Evolutionary conservation across 2,329 filamentous ascomycete genomes (phyloP).

Genomic region (Colletotrichum cereale): DNA sequence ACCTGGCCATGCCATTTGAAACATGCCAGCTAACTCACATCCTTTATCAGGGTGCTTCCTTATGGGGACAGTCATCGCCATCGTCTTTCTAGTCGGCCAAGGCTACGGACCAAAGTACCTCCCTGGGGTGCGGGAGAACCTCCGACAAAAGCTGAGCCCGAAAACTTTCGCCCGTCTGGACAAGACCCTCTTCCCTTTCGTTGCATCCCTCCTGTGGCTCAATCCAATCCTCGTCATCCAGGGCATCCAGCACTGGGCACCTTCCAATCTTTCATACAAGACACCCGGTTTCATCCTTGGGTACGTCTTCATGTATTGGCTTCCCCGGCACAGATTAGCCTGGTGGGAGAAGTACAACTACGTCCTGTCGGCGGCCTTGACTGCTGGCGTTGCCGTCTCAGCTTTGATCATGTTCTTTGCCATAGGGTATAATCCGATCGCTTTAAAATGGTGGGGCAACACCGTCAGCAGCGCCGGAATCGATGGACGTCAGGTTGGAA

Average conservation of each 20-base stretch:
- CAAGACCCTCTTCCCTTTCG: constrained; percentile 52
- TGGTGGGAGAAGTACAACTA: constrained; percentile 64
- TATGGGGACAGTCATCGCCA: constrained; percentile 52
- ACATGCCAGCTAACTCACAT: neutral
- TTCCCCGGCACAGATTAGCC: constrained; percentile 53
- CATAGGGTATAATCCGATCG: constrained; percentile 53
- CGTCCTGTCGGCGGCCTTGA: constrained; percentile 57
- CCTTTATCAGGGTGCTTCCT: constrained; percentile 54
- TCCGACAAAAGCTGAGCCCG: constrained; percentile 48
- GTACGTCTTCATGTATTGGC: constrained; percentile 59
- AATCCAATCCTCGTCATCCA: constrained; percentile 57
- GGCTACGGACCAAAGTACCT: constrained; percentile 52
- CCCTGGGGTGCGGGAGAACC: constrained; percentile 49
- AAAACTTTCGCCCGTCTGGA: constrained; percentile 51
- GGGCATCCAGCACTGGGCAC: constrained; percentile 58
- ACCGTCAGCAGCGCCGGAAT: constrained; percentile 42
- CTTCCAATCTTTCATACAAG: constrained; percentile 57
- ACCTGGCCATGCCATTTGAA: rapidly evolving
- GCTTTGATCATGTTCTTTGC: constrained; percentile 60
- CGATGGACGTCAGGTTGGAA: constrained; percentile 43
- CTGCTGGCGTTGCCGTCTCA: constrained; percentile 56
- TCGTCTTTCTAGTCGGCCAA: constrained; percentile 53
- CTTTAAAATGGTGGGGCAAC: constrained; percentile 60
- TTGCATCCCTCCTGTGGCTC: constrained; percentile 55
- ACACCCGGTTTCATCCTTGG: constrained; percentile 56